Evolutionary conservation across 2,329 filamentous ascomycete genomes (phyloP).

Genomic region (Paracoccidioides lutzii): DNA sequence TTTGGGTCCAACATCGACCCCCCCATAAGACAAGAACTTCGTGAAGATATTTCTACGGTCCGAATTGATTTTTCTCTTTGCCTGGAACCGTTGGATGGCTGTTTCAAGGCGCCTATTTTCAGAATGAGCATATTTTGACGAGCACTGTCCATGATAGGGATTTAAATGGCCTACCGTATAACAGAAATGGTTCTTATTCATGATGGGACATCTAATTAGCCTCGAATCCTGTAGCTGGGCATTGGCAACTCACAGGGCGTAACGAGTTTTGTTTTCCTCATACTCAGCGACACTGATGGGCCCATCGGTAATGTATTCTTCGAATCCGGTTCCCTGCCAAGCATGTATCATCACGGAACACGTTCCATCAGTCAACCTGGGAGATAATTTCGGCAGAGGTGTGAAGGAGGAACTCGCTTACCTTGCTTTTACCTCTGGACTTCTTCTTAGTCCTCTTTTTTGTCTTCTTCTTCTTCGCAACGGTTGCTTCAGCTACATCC

Average conservation of each 20-base stretch:
- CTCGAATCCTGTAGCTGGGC: neutral
- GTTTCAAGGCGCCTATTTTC: constrained; percentile 59
- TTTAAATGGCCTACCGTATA: constrained; percentile 38
- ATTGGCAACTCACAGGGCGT: constrained; percentile 43
- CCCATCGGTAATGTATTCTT: constrained; percentile 69
- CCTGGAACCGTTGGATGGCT: constrained; percentile 70
- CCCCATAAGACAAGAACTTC: constrained; percentile 72
- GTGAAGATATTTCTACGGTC: constrained; percentile 54
- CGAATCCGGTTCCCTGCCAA: constrained; percentile 51
- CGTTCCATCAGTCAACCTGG: neutral
- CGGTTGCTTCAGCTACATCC: neutral
- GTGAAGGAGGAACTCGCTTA: neutral
- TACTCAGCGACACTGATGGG: constrained; percentile 61
- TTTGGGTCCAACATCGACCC: constrained; percentile 52
- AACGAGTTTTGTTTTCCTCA: constrained; percentile 54
- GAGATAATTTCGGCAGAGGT: neutral
- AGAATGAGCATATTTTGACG: neutral
- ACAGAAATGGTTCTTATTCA: constrained; percentile 39
- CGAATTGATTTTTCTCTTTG: constrained; percentile 58
- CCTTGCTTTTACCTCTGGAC: constrained; percentile 21
- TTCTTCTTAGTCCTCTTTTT: constrained; percentile 26
- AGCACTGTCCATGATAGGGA: neutral
- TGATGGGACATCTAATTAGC: neutral
- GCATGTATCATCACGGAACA: neutral
- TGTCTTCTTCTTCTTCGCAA: constrained; percentile 20